Conservation (phyloP, 768 basidiomycete genomes). For the Russula griseocarnosa region DNA sequence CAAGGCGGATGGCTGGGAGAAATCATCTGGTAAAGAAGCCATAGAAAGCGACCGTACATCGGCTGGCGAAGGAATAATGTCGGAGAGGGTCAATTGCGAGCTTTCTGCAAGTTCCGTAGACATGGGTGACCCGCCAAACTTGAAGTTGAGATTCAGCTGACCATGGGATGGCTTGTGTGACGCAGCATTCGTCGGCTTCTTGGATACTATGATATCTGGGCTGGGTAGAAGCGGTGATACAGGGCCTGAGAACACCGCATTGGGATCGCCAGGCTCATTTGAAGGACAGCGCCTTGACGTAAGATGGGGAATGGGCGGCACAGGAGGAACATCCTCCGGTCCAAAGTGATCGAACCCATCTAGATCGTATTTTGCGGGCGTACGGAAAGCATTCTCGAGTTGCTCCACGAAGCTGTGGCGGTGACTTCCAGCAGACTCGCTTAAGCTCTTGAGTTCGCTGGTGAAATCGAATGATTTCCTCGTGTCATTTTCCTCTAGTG, state of each 20-base stretch:
- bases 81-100: slow-evolving; percentile 57
- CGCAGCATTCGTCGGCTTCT: slow-evolving; percentile 8
- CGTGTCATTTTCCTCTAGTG: slow-evolving; percentile 56
- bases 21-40: slow-evolving; percentile 37
- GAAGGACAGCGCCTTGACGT: slow-evolving; percentile 19
- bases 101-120: slow-evolving; percentile 24
- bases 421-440: slow-evolving; percentile 65
- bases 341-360: slow-evolving; percentile 41
- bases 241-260: not conserved
- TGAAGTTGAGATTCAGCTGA: slow-evolving; percentile 66
- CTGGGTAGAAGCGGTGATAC: slow-evolving; percentile 22
- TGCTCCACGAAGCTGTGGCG: slow-evolving; percentile 75
- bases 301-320: slow-evolving; percentile 47
- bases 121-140: slow-evolving; percentile 56
- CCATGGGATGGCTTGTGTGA: slow-evolving; percentile 54
- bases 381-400: slow-evolving; percentile 73
- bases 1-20: slow-evolving; percentile 33
- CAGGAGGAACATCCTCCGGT: slow-evolving; percentile 42
- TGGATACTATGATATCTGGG: slow-evolving; percentile 22
- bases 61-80: slow-evolving; percentile 67
- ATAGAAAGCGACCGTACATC: slow-evolving; percentile 49
- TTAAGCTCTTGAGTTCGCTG: slow-evolving; percentile 64
- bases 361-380: slow-evolving; percentile 66
- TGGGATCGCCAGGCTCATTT: slow-evolving; percentile 19
- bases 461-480: slow-evolving; percentile 85